Evolutionary conservation across 306 rosid genomes (phyloP), one percentile per base, ranked within the genome.

Genomic region (Dryas octopetala): DNA sequence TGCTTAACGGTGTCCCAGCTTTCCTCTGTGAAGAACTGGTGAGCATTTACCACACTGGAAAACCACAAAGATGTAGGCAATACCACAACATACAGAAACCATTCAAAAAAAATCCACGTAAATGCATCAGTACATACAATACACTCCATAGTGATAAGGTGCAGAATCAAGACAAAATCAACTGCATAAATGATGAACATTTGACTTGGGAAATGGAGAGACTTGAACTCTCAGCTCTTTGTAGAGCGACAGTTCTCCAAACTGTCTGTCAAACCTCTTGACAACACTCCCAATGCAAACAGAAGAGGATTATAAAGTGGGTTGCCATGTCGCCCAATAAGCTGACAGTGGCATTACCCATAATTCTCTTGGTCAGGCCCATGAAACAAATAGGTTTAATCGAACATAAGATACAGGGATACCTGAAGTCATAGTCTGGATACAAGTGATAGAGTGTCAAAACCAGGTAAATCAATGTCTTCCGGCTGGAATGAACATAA

Each of bases 231-330:
- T 92, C 99, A 92, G 96, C 99, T 92, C 86, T 79, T 58, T 50
- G 86, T 74, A 88, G 97, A 95, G 99, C 97, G 85, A 92, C 97
- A 95, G 91, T 87, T 70, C 81, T 32, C 38, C 38, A 54, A 86
- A 90, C 97, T 88, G 99, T 82, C 97, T 92, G 99, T 95, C 97
- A 92, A 88, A 81, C 99, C 99, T 85, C 91, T 89, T 95, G 99
- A 95, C 99, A 95, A 90, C 99, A 95, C 96, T 95, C 93, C 99
- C 99, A 84, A 17, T 68, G 26, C 40, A 84, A 76, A 44, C 58
- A 90, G 61, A 88, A 83, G 83, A 86, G 88, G 96, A 95, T 85
- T 88, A 90, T 85, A 83, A 81, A 86, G 86, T 41, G 92, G 99
- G 99, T 85, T 95, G 99, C 97, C 96, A 92, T 48, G 89, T 85